Percentiles rank a stretch among this genome's conserved stretches.
Evolutionary conservation across 176 grass and related monocot genomes (phyloP).

Genomic region (Lolium rigidum): DNA sequence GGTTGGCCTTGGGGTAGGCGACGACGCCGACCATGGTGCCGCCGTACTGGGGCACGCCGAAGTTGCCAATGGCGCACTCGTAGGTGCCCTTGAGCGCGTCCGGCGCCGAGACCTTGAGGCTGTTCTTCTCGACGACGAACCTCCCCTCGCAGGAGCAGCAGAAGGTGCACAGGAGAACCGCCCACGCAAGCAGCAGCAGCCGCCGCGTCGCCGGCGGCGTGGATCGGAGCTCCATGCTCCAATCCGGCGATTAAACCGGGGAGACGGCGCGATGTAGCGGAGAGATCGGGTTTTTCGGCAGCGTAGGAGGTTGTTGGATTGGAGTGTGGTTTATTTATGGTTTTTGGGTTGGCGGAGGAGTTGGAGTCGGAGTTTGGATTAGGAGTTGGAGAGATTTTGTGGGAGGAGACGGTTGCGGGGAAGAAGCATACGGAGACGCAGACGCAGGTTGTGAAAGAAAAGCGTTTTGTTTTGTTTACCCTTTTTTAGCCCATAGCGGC

Average conservation of each 20-base stretch:
- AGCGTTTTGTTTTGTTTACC: neutral
- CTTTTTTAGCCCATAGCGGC: neutral
- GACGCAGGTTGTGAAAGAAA: neutral
- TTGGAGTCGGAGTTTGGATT: neutral
- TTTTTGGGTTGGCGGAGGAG: neutral
- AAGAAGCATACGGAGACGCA: conserved; percentile 17
- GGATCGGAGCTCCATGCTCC: conserved; percentile 32
- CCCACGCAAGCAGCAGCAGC: neutral
- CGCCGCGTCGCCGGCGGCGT: neutral
- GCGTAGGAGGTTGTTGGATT: conserved; percentile 10
- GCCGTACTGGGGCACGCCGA: conserved; percentile 90
- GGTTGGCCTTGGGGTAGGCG: conserved; percentile 82
- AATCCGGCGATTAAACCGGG: conserved; percentile 7
- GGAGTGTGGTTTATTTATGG: conserved; percentile 6
- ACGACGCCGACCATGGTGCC: conserved; percentile 93
- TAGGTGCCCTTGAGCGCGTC: conserved; percentile 14
- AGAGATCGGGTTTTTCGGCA: neutral
- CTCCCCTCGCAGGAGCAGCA: conserved; percentile 6
- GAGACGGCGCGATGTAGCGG: neutral
- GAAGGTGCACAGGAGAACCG: neutral
- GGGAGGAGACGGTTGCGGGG: conserved; percentile 7
- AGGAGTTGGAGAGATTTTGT: neutral
- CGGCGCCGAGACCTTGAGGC: conserved; percentile 26
- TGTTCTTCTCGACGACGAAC: conserved; percentile 34
- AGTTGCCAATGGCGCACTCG: conserved; percentile 88